Percentiles rank a stretch among this genome's conserved stretches.
phyloP scores from a whole-genome alignment of 305 asterid genomes.

The Ajuga reptans region DNA sequence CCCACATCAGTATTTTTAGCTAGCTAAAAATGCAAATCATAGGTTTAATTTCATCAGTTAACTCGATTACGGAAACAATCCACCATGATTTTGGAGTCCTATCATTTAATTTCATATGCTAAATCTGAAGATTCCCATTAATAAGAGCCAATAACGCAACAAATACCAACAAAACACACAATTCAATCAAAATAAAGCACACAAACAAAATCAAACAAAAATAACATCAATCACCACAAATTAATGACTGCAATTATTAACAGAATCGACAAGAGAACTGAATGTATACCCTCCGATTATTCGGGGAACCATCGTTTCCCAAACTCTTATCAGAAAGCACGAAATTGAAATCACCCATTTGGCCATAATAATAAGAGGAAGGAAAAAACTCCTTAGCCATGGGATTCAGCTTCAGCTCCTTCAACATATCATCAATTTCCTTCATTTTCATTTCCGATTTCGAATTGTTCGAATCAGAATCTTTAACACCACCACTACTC shows the following conservation, averaged over 20 bases:
- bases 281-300: constrained; percentile 56
- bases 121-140: not conserved
- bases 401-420: constrained; percentile 74
- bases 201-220: not conserved
- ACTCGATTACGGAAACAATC: too few relatives aligned
- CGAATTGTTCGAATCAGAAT: constrained; percentile 43
- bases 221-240: constrained; percentile 20
- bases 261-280: constrained; percentile 11
- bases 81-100: not conserved
- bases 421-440: constrained; percentile 59
- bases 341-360: constrained; percentile 42
- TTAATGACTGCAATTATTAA: too few relatives aligned
- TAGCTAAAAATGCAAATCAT: not conserved
- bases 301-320: constrained; percentile 48
- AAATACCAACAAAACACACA: constrained; percentile 9
- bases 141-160: not conserved
- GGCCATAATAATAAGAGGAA: constrained; percentile 54
- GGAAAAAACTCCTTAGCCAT: constrained; percentile 86
- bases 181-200: not conserved
- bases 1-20: not conserved
- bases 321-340: constrained; percentile 36
- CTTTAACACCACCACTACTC: constrained; percentile 40
- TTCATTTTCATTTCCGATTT: constrained; percentile 62
- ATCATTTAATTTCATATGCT: not conserved
- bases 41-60: too few relatives aligned